These are phyloP conservation scores for Bryum argenteum DNA, from an alignment of 225 moss, liverwort and hornwort species.

Conservation along the genomic window DNA sequence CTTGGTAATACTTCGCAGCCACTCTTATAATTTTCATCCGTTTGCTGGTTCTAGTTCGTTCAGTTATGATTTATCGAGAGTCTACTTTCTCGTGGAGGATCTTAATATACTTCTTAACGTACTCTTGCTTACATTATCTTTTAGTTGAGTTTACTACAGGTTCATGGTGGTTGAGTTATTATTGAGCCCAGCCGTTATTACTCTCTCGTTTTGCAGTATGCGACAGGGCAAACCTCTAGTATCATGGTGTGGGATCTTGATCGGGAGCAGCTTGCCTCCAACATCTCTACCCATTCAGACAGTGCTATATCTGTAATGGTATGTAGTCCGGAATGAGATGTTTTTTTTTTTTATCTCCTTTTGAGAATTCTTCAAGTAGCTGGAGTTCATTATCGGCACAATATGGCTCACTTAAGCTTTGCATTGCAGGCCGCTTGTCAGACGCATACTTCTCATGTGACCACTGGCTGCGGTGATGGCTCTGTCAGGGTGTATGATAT, in stretches of 20 bases:
- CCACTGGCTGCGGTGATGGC: constrained; percentile 90
- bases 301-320: constrained; percentile 87
- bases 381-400: not conserved
- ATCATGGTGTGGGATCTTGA: constrained; percentile 95
- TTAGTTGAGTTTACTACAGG: too few species aligned
- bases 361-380: too few species aligned
- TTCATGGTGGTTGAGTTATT: not conserved
- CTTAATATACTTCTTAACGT: too few species aligned
- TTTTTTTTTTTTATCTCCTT: not conserved
- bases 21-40: not conserved
- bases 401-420: constrained; percentile 11
- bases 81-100: constrained; percentile 11
- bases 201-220: constrained; percentile 64
- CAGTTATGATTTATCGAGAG: not conserved
- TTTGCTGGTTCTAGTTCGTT: too few species aligned
- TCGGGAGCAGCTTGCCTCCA: constrained; percentile 76
- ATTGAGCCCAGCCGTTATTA: not conserved
- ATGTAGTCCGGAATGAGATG: constrained; percentile 22
- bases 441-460: constrained; percentile 67
- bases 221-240: constrained; percentile 83
- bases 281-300: constrained; percentile 75
- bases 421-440: constrained; percentile 84
- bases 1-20: constrained; percentile 57
- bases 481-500: constrained; percentile 81
- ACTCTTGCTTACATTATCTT: too few species aligned